These are phyloP conservation scores for Paratinospora sagittata DNA, from an alignment of 164 flowering plant genomes.

Conservation along the genomic window DNA sequence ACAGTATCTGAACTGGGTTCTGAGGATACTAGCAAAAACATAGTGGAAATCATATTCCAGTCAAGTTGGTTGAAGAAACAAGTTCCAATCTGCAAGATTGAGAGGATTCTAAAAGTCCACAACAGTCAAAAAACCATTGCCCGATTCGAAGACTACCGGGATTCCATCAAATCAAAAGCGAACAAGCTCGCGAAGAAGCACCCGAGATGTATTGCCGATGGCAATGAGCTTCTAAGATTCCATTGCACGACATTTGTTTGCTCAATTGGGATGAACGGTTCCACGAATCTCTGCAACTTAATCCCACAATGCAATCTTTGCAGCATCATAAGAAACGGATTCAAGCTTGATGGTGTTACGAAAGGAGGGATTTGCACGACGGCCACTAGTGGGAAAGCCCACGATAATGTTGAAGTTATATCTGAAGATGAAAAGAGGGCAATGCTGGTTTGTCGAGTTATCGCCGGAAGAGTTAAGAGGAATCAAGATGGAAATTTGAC, in stretches of 20 bases:
- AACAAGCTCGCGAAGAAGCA: conserved; percentile 58
- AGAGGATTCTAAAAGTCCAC: conserved; percentile 83
- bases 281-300: conserved; percentile 65
- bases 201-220: conserved; percentile 87
- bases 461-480: conserved; percentile 86
- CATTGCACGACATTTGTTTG: conserved; percentile 69
- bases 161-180: conserved; percentile 67
- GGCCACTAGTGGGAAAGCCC: conserved; percentile 84
- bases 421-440: conserved; percentile 56
- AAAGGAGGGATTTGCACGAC: conserved; percentile 58
- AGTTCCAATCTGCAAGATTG: conserved; percentile 68
- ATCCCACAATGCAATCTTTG: conserved; percentile 57
- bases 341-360: conserved; percentile 33
- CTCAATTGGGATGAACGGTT: conserved; percentile 70
- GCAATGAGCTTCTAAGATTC: conserved; percentile 89
- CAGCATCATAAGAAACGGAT: conserved; percentile 69
- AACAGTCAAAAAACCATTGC: conserved; percentile 69
- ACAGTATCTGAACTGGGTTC: conserved; percentile 82
- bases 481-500: conserved; percentile 27
- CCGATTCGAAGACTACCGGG: conserved; percentile 76
- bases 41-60: conserved; percentile 94
- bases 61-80: conserved; percentile 91
- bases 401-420: conserved; percentile 36
- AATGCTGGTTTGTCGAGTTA: conserved; percentile 92
- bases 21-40: conserved; percentile 83